Base-by-base conservation (phyloP, 768 basidiomycete genomes). In the Baorangia bicolor region DNA sequence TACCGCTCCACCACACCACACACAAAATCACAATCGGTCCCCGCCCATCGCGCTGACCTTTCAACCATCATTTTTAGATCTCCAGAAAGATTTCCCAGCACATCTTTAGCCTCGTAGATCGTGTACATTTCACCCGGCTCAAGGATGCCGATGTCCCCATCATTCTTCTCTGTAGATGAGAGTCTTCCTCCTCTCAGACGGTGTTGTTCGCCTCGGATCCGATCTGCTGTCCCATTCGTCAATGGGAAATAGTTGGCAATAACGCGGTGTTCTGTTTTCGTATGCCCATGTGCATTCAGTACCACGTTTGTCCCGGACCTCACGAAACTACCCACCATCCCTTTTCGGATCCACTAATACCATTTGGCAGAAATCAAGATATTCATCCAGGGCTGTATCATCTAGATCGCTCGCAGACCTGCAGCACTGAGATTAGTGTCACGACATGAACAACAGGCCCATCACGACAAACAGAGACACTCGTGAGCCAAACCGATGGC, bases 101-200 rank as follows among this genome's bases (percentile, higher is more conserved):
- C 73, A 60, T 94, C 94, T n/a, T 76, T 75, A n/a, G 78, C 74
- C 33, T 83, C 77, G 73, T 85, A 92, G 45, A 92, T 81, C 46
- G 74, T 74, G 72, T 88, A 85, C 47, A 71, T 71, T 56, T 83
- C 81, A 2, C 88, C 91, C 4, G 88, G 83, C 65, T 74, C 75
- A 25, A 59, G 73, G n/a, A 55, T 37, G 28, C 31, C 58, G 44
- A 20, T 43, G 18, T 57, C 51, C 20, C 28, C 56, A 16, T 43
- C 55, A 20, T 53, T 57, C 39, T 34, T 35, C 33, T 34, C 38
- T 14, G 58, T 63, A 16, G 63, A 35, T 43, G 59, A 18, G 30
- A 61, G 50, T 23, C 58, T 46, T n/a, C 47, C 35, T 23, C 46
- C 59, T 45, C 42, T 49, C 39, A 34, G 53, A 33, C 31, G 40